Conservation (phyloP, 148 eudicot genomes). For the Vaccinium macrocarpon region DNA sequence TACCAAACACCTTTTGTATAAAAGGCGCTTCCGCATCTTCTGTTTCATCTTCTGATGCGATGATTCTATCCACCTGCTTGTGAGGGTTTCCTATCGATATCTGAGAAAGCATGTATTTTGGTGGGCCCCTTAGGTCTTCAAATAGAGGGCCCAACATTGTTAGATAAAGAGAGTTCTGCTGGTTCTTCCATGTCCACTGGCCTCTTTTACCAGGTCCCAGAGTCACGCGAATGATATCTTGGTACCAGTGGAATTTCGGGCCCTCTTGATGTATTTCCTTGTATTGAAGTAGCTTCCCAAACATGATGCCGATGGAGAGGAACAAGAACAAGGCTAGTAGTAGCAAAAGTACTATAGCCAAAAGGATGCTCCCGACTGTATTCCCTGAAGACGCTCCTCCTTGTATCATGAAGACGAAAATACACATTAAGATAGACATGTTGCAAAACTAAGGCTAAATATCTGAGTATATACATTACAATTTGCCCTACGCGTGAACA, state of each 20-base stretch:
- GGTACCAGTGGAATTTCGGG: constrained; percentile 74
- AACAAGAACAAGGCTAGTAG: constrained; percentile 57
- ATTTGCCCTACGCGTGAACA: no score
- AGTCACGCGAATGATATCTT: constrained; percentile 66
- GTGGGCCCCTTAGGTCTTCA: constrained; percentile 95
- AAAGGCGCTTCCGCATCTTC: constrained; percentile 98
- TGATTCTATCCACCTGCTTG: constrained; percentile 48
- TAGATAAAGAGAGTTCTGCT: constrained; percentile 35
- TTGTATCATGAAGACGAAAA: constrained; percentile 24
- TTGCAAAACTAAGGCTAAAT: neutral
- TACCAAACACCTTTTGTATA: constrained; percentile 86
- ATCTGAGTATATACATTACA: neutral
- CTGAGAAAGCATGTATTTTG: constrained; percentile 94
- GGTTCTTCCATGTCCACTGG: constrained; percentile 89
- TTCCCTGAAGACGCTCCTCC: constrained; percentile 58
- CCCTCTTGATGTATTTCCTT: constrained; percentile 87
- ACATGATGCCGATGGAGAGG: constrained; percentile 76
- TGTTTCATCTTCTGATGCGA: constrained; percentile 90
- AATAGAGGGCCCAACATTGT: constrained; percentile 76
- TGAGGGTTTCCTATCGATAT: constrained; percentile 38
- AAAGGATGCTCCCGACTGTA: constrained; percentile 49
- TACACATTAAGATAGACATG: neutral
- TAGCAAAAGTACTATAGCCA: constrained; percentile 46
- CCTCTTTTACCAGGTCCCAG: constrained; percentile 95
- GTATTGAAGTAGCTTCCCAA: constrained; percentile 85